Evolutionary conservation across 1,284 basidiomycete species (phyloP), one percentile per base, ranked within the genome.

Genomic region (Papiliotrema terrestris): DNA sequence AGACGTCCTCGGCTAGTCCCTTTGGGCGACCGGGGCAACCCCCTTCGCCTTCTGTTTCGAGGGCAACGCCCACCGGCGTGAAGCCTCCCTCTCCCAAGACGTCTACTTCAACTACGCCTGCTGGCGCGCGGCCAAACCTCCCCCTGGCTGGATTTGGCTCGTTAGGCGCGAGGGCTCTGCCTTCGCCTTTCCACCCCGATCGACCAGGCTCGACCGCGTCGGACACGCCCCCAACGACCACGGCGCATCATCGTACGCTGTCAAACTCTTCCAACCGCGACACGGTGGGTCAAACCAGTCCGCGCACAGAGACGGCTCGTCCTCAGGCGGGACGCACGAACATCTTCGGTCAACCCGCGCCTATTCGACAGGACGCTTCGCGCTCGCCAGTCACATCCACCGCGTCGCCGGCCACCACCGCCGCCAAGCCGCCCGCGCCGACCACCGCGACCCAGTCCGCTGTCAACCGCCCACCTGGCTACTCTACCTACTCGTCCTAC

Each of bases 141-240:
- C 43, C 51, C 29, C 9, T 47, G n/a, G 14, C 44, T 2, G 44
- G 42, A 14, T 45, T 11, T 26, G 37, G 45, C 5, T 22, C 42
- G 8, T 20, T 53, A 3, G 45, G 51, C 20, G 20, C 37, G 4
- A 8, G 52, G 36, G 29, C 45, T 11, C 52, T 54, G 38, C 52
- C 52, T 8, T 54, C 52, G n/a, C 52, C 52, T 11, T 54, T 54
- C 23, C 45, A 54, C 11, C 36, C 45, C 8, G 52, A 54, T 8
- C 9, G 41, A 29, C 25, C 45, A n/a, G 19, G 14, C 3, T 39
- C 52, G 19, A 25, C 20, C 17, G 14, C 36, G 22, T 19, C 23
- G 5, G 36, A 29, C 23, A 15, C 23, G 5, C 22, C 52, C 2
- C 20, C 22, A 14, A n/a, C 20, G 4, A 23, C 3, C 20, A 15